These are phyloP conservation scores for Neurospora terricola DNA, from an alignment of 495 filamentous ascomycete genomes.

Conservation along the genomic window DNA sequence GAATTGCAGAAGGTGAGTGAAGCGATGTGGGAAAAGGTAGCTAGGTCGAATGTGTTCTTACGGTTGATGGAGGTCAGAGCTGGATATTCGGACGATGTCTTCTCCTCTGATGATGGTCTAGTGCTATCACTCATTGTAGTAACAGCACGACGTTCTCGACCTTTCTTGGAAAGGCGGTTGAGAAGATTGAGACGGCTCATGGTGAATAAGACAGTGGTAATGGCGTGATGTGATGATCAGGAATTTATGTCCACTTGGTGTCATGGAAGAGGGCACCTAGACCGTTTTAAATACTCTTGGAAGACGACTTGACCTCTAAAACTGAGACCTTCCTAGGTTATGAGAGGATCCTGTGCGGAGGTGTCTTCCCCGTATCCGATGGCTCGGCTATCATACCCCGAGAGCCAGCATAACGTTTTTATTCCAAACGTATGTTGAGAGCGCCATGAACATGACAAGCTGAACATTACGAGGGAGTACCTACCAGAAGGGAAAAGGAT, in stretches of 20 bases:
- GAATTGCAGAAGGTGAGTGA: not conserved
- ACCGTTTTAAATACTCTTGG: not conserved
- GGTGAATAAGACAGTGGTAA: not conserved
- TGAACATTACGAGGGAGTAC: not conserved
- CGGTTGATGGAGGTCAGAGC: constrained; percentile 9
- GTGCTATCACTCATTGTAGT: not conserved
- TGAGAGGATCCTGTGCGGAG: not conserved
- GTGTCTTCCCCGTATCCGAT: not conserved
- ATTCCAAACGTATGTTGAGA: not conserved
- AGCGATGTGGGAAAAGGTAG: not conserved
- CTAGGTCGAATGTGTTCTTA: not conserved
- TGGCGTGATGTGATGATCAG: not conserved
- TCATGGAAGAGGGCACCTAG: not conserved
- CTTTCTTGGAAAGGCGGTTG: constrained; percentile 6
- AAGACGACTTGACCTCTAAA: not conserved
- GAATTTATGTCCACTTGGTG: not conserved
- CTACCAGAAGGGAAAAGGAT: not conserved
- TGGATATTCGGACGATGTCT: constrained; percentile 1
- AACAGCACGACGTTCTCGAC: not conserved
- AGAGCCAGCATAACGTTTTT: not conserved
- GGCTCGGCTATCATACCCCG: not conserved
- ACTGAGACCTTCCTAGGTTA: not conserved
- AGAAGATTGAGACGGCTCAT: constrained; percentile 9
- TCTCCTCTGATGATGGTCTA: not conserved
- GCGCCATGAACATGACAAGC: not conserved